Base-by-base conservation (phyloP, 2,329 filamentous ascomycete genomes). In the Xylariales sp. region DNA sequence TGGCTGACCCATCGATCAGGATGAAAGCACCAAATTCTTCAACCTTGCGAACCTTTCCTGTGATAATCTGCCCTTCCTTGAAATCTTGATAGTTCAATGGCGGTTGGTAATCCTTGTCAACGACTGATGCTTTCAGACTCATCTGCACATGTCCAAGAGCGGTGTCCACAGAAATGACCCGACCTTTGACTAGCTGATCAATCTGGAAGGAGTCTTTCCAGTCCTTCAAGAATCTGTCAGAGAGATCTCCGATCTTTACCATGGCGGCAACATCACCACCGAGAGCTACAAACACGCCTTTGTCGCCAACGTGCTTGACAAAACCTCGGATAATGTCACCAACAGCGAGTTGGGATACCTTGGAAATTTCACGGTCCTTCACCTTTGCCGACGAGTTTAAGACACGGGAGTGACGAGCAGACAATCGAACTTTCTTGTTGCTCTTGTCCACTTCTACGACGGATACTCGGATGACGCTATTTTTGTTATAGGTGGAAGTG, bases 11-110 rank as follows among this genome's bases (percentile, higher is more conserved):
- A 59, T 96, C 88, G 15, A 98, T 70, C 29, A 94, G 78, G 50
- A 98, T 85, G 60, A 98, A 98, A 5, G 91, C 91, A 47, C 93
- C 93, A 58, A 90, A 98, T 21, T 95, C 86, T 55, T 95, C 88
- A 3, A 97, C 89, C 62, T 94, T 95, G 52, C 90, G 83, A 40
- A 98, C 80, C 56, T 88, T 95, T 33, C 90, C 93, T 11, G 87
- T 95, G 23, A 98, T 76, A 21, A 89, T 68, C 60, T 95, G 86
- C 6, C 89, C 90, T 44, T 76, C 68, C 55, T 84, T 79, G 40
- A 97, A 69, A 49, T 95, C 87, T n/a, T 74, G 72, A 45, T 91
- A 84, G 1, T 76, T 82, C n/a, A 83, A 60, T 2, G 80, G 82
- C 16, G 85, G 78, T 30, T 80, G 78, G 60, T 88, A 95, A 48